These are phyloP conservation scores for Tetradesmus lagerheimii DNA, from an alignment of 139 green algal genomes.

Conservation along the genomic window DNA sequence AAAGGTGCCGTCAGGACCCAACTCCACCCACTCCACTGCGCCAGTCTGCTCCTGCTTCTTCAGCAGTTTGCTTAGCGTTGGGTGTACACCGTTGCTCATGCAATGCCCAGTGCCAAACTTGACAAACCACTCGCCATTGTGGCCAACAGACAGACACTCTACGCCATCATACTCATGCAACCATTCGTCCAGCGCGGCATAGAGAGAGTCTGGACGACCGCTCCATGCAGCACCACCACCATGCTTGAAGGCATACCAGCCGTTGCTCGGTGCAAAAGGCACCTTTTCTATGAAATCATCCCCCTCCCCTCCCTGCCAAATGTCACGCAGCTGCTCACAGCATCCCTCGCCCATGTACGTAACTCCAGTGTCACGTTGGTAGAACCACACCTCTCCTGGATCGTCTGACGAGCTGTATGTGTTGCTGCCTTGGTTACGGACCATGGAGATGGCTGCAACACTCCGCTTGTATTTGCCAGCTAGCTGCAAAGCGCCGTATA, in stretches of 20 bases:
- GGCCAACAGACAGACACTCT: background rate
- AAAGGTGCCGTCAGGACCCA: constrained; percentile 24
- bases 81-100: background rate
- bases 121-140: constrained; percentile 30
- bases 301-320: background rate
- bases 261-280: background rate
- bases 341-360: background rate
- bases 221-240: background rate
- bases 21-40: constrained; percentile 9
- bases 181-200: background rate
- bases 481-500: background rate
- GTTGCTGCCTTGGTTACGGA: background rate
- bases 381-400: background rate
- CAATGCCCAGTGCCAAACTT: background rate
- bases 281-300: background rate
- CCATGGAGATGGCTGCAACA: background rate
- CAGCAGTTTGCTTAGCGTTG: background rate
- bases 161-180: background rate
- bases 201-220: background rate
- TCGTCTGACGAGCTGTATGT: background rate
- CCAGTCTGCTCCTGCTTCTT: background rate
- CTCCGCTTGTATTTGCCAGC: background rate
- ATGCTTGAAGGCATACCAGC: background rate
- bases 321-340: background rate
- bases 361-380: background rate